Evolutionary conservation across 2,329 filamentous ascomycete species (phyloP).

Genomic region (Diaporthe vexans): DNA sequence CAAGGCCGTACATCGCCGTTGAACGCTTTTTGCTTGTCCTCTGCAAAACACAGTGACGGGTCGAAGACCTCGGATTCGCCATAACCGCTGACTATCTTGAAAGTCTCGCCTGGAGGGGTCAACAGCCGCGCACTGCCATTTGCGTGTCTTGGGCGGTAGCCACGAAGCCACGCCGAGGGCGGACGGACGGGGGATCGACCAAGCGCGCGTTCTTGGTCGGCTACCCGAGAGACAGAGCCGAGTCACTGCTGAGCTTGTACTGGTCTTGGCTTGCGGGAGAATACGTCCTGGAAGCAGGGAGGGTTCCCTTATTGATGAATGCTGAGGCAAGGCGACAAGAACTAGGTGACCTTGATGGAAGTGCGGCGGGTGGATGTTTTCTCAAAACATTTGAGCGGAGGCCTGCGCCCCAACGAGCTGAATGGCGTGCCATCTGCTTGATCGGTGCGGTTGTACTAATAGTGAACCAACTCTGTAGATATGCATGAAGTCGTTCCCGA

Average conservation of each 20-base stretch:
- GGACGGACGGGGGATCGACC: slow-evolving; percentile 8
- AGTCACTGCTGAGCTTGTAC: background rate
- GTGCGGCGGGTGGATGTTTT: background rate
- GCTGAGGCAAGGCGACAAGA: background rate
- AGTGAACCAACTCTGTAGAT: slow-evolving; percentile 11
- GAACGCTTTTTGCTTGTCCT: background rate
- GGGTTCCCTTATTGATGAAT: background rate
- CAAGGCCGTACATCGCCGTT: background rate
- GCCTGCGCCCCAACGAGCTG: background rate
- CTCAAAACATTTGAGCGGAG: background rate
- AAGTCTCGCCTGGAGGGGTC: background rate
- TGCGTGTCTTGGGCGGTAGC: background rate
- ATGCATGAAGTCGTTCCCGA: slow-evolving; percentile 38
- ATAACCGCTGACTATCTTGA: background rate
- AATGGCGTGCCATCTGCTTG: background rate
- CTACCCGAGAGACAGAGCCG: background rate
- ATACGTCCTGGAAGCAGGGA: background rate
- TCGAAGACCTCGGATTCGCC: background rate
- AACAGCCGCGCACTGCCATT: background rate
- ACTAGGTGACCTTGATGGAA: background rate
- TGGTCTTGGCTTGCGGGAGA: slow-evolving; percentile 14
- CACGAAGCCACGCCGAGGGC: background rate
- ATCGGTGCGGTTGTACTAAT: slow-evolving; percentile 8
- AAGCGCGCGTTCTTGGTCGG: slow-evolving; percentile 6
- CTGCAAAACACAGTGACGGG: background rate